phyloP scores from a whole-genome alignment of 108 stramenopile genomes.

The Fragilariopsis cylindrus region DNA sequence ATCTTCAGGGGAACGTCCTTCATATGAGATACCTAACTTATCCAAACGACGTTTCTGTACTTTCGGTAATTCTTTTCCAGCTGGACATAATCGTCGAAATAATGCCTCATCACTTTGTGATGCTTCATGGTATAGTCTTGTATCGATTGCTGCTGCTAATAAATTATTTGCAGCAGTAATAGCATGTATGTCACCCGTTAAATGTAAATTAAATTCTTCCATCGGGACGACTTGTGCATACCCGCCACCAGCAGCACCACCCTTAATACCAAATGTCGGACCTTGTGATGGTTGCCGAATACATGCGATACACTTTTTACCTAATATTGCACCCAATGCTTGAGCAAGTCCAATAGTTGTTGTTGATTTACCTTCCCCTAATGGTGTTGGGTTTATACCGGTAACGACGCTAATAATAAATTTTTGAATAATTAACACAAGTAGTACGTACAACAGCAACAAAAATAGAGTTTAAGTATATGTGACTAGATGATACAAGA shows the following conservation, averaged over 20 bases:
- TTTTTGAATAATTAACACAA: too few relatives aligned
- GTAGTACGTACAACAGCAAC: too few relatives aligned
- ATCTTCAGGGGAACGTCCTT: constrained; percentile 68
- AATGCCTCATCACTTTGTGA: constrained; percentile 90
- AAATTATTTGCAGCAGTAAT: constrained; percentile 92
- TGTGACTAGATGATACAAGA: too few relatives aligned
- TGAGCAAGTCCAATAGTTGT: constrained; percentile 90
- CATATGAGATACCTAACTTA: constrained; percentile 89
- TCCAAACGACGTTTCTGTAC: constrained; percentile 81
- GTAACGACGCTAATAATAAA: constrained; percentile 73
- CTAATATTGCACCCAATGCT: constrained; percentile 89
- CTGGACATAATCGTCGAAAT: constrained; percentile 81
- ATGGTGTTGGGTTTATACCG: constrained; percentile 98
- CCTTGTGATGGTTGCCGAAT: constrained; percentile 94
- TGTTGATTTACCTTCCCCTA: constrained; percentile 98
- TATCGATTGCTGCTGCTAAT: constrained; percentile 96
- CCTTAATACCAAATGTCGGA: constrained; percentile 99
- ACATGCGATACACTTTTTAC: constrained; percentile 78
- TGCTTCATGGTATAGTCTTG: constrained; percentile 96
- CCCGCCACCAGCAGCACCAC: constrained; percentile 97
- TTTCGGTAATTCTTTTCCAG: constrained; percentile 65
- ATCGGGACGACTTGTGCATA: constrained; percentile 94
- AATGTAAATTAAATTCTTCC: constrained; percentile 99
- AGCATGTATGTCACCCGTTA: constrained; percentile 98
- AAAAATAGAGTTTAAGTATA: too few relatives aligned